A percentile compares a stretch with the other conserved stretches of the same genome.
Evolutionary conservation across 129 eudicot species (phyloP).

Genomic region (Helianthus tuberosus): DNA sequence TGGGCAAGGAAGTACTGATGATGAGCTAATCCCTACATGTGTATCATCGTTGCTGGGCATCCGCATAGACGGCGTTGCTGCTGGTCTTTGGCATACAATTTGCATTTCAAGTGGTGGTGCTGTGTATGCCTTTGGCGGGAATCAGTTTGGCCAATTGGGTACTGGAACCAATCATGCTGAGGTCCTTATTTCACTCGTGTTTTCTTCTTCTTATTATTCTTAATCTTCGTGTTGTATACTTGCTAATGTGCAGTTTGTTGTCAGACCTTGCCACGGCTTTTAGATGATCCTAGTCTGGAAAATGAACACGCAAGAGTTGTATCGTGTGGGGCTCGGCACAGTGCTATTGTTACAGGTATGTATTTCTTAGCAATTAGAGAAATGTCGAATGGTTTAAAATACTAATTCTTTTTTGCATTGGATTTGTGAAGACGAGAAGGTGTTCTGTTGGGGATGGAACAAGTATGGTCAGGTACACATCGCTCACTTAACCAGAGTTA

Average conservation of each 20-base stretch:
- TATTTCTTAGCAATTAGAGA: not conserved
- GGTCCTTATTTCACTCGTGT: slow-evolving; percentile 39
- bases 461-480: slow-evolving; percentile 72
- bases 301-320: slow-evolving; percentile 61
- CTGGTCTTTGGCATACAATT: slow-evolving; percentile 95
- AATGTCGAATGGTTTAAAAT: not conserved
- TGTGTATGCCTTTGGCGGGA: slow-evolving; percentile 90
- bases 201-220: not conserved
- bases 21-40: slow-evolving; percentile 84
- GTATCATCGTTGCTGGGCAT: slow-evolving; percentile 86
- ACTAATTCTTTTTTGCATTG: slow-evolving; percentile 11
- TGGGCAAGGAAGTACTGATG: slow-evolving; percentile 94
- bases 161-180: slow-evolving; percentile 92
- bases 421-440: slow-evolving; percentile 63
- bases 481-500: not conserved
- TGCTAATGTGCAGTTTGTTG: not conserved
- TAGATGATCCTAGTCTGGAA: slow-evolving; percentile 86
- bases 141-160: slow-evolving; percentile 97
- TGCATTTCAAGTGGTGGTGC: slow-evolving; percentile 90
- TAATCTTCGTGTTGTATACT: not conserved
- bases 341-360: slow-evolving; percentile 87
- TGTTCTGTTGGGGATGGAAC: slow-evolving; percentile 99
- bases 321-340: slow-evolving; percentile 96
- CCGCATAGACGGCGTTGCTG: slow-evolving; percentile 65
- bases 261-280: slow-evolving; percentile 81